Base-by-base conservation (phyloP, 441 rosid genomes). In the Flueggea neowawraea region DNA sequence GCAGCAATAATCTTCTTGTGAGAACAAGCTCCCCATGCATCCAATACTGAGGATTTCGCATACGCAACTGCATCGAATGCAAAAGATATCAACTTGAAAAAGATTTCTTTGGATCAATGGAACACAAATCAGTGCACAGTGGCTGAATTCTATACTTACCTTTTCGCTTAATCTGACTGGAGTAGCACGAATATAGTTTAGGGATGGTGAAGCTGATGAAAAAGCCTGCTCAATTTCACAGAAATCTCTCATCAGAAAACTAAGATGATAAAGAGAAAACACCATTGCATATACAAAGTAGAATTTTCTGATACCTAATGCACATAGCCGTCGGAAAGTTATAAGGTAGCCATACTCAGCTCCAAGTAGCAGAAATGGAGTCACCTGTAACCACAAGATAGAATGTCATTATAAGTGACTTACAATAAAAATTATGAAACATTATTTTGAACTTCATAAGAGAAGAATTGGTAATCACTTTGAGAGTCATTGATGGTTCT, bases 401-500 rank as follows among this genome's bases (percentile, higher is more conserved):
- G 13, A 63, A 52, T 55, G 17, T 32, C 22, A 6, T 22, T 31
- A 31, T 33, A 63, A 63, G 36, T 41, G 47, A 22, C 28, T 22
- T 22, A 22, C 28, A 22, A 22, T 22, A 22, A 22, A 22, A 22
- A 22, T 22, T 22, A 22, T 22, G 28, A 22, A 22, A 22, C 28
- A 1, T 22, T 22, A 22, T 22, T 22, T 22, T 22, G 28, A 22
- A 22, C 28, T 22, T 22, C 28, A 22, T 22, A 22, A 22, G 4
- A 59, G 15, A 48, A 11, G 49, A 3, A 51, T 33, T 12, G 52
- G 12, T 57, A 31, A 49, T 63, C 82, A 94, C 98, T 75, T 85
- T 88, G 57, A 94, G 93, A 68, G 98, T 94, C 89, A 73, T 90
- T 32, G 87, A 80, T 58, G 97, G 97, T 69, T 94, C 99, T 50